Evolutionary conservation across 2,329 filamentous ascomycete genomes (phyloP).

Genomic region (Ascochyta fabae): DNA sequence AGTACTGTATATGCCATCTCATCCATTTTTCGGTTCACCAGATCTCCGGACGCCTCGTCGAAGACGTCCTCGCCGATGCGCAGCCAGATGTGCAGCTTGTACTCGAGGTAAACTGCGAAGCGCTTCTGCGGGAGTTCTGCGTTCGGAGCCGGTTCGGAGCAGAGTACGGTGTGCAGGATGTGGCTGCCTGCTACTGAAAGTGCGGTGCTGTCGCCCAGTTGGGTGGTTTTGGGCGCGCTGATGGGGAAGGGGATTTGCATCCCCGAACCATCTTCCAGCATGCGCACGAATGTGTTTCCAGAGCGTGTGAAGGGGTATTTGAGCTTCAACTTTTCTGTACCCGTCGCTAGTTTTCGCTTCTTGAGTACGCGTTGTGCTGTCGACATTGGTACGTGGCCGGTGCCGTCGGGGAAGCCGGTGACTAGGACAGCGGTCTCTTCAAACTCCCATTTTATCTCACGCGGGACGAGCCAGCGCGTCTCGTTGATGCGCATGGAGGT

Average conservation of each 20-base stretch:
- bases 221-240: background rate
- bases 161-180: conserved; percentile 6
- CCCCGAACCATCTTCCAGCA: background rate
- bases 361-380: background rate
- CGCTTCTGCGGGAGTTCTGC: background rate
- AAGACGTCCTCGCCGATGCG: conserved; percentile 18
- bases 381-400: conserved; percentile 16
- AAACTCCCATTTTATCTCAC: conserved; percentile 12
- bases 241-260: conserved; percentile 6
- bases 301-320: conserved; percentile 9
- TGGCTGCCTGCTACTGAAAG: conserved; percentile 12
- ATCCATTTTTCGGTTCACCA: conserved; percentile 19
- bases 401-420: conserved; percentile 6
- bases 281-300: conserved; percentile 1
- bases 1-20: conserved; percentile 19
- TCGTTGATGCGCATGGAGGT: conserved; percentile 10
- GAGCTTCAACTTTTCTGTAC: conserved; percentile 14
- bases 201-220: conserved; percentile 5
- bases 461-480: conserved; percentile 11
- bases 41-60: conserved; percentile 13
- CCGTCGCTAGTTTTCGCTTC: conserved; percentile 7
- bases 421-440: conserved; percentile 10
- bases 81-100: conserved; percentile 16
- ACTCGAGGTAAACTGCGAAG: conserved; percentile 14
- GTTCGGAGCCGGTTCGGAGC: background rate